A percentile compares a stretch with the other conserved stretches of the same genome.
These are phyloP conservation scores for Liquidambar formosana DNA, from an alignment of 164 flowering plant genomes.

Conservation along the genomic window DNA sequence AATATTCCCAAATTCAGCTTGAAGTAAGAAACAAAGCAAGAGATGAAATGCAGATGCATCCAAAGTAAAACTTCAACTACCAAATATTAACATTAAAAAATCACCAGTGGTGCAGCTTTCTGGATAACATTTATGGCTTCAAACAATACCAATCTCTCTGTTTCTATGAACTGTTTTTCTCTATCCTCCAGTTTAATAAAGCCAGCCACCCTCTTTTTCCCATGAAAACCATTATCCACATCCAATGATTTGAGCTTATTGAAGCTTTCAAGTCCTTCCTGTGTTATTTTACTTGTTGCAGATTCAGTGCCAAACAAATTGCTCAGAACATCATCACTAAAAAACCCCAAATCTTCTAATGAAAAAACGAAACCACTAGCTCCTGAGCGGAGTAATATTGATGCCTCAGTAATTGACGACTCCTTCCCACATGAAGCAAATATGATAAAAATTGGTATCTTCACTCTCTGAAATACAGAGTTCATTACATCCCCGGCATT, in stretches of 20 bases:
- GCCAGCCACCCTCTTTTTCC: slow-evolving; percentile 41
- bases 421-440: slow-evolving; percentile 25
- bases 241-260: slow-evolving; percentile 21
- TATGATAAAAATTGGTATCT: slow-evolving; percentile 70
- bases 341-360: slow-evolving; percentile 48
- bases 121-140: slow-evolving; percentile 62
- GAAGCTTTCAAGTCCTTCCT: slow-evolving; percentile 23
- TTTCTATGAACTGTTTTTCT: slow-evolving; percentile 66
- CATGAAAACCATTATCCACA: slow-evolving; percentile 23
- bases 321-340: slow-evolving; percentile 40
- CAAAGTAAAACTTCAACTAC: slow-evolving; percentile 45
- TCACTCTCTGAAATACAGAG: slow-evolving; percentile 46
- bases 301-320: slow-evolving; percentile 35
- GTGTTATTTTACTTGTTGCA: slow-evolving; percentile 18
- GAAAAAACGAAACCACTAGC: slow-evolving; percentile 76
- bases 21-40: slow-evolving; percentile 9
- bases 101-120: slow-evolving; percentile 97
- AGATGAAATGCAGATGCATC: slow-evolving; percentile 13
- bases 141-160: slow-evolving; percentile 59
- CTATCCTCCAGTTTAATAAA: slow-evolving; percentile 55
- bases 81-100: slow-evolving; percentile 59
- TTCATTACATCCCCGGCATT: slow-evolving; percentile 22
- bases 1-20: slow-evolving; percentile 22
- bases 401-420: slow-evolving; percentile 18
- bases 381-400: slow-evolving; percentile 57